phyloP scores from a whole-genome alignment of 768 basidiomycete genomes.

The Rubroboletus satanas region DNA sequence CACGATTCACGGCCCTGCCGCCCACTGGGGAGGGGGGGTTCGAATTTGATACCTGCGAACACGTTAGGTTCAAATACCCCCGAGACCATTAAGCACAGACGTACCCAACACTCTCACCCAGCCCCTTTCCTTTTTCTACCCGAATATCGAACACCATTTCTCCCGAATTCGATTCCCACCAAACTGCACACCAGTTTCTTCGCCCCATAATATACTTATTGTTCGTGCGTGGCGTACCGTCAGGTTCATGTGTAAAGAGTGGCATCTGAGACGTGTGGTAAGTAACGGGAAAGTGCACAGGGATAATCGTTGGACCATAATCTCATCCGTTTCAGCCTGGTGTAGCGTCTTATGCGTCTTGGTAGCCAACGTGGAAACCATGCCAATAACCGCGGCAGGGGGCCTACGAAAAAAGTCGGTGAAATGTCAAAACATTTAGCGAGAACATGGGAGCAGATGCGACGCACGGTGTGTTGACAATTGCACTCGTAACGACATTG shows the following conservation, averaged over 20 bases:
- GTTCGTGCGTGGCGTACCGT: slow-evolving; percentile 64
- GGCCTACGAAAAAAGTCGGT: slow-evolving; percentile 36
- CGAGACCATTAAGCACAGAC: slow-evolving; percentile 15
- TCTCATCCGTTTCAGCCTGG: slow-evolving; percentile 77
- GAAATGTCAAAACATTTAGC: not conserved
- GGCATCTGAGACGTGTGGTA: slow-evolving; percentile 52
- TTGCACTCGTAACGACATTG: slow-evolving; percentile 85
- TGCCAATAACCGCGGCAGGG: slow-evolving; percentile 64
- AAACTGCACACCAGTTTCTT: slow-evolving; percentile 82
- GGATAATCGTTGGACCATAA: slow-evolving; percentile 52
- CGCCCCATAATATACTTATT: slow-evolving; percentile 81
- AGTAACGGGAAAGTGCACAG: not conserved
- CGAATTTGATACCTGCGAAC: slow-evolving; percentile 40
- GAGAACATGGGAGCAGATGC: not conserved
- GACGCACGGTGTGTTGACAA: slow-evolving; percentile 91
- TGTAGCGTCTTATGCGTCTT: slow-evolving; percentile 89
- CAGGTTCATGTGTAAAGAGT: slow-evolving; percentile 71
- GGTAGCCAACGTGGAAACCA: slow-evolving; percentile 77
- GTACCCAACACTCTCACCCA: slow-evolving; percentile 77
- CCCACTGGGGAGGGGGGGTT: slow-evolving; percentile 43
- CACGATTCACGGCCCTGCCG: slow-evolving; percentile 11
- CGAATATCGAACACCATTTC: slow-evolving; percentile 80
- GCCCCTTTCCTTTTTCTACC: slow-evolving; percentile 80
- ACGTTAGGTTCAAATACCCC: not conserved
- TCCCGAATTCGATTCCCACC: slow-evolving; percentile 53